phyloP scores from a whole-genome alignment of 148 eudicot species.

The Silene conica region DNA sequence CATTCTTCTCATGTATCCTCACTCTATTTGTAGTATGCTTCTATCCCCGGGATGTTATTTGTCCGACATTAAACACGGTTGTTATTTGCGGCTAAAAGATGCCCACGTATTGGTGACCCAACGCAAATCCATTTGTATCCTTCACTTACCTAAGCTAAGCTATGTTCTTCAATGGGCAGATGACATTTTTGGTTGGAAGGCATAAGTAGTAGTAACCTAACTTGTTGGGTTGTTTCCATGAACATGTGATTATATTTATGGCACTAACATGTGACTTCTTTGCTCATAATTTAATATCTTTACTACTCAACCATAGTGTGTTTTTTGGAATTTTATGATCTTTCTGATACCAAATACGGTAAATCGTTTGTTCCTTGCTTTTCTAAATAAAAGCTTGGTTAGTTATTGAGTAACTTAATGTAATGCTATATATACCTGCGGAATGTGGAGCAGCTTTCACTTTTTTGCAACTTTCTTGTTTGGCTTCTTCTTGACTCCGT shows the following conservation, averaged over 20 bases:
- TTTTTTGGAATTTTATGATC: not conserved
- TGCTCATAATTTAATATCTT: not conserved
- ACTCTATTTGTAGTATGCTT: constrained; percentile 2
- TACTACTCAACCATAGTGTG: not conserved
- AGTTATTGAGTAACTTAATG: not conserved
- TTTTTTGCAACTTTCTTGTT: not conserved
- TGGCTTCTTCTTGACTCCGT: not conserved
- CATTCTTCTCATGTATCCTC: not conserved
- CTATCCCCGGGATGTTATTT: not conserved
- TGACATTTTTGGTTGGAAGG: constrained; percentile 3
- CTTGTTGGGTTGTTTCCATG: constrained; percentile 1
- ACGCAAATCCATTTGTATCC: constrained; percentile 10
- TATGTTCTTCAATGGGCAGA: constrained; percentile 6
- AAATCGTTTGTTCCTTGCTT: constrained; percentile 2
- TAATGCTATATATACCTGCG: not conserved
- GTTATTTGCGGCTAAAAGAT: constrained; percentile 4
- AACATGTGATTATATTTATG: constrained; percentile 6
- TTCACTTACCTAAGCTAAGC: not conserved
- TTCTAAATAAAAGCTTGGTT: not conserved
- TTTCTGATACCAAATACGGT: not conserved
- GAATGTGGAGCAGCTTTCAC: not conserved
- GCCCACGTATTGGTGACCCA: not conserved
- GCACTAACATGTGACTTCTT: constrained; percentile 4
- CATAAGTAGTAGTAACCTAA: constrained; percentile 7
- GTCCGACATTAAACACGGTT: constrained; percentile 4